These are phyloP conservation scores for Nematodospora valgi DNA, from an alignment of 805 yeast genomes.

Conservation along the genomic window DNA sequence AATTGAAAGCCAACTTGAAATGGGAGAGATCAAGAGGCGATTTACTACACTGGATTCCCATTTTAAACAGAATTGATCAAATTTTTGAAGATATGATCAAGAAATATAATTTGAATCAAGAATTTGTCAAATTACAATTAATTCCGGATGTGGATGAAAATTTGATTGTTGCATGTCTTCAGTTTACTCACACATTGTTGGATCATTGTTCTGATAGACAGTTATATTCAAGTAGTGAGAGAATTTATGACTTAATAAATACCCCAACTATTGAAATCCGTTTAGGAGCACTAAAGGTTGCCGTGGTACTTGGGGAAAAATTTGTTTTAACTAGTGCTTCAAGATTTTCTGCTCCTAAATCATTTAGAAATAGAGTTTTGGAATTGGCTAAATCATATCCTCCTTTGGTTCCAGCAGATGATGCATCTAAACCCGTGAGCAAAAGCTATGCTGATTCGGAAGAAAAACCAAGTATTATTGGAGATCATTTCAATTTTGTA, in stretches of 20 bases:
- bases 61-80: slow-evolving; percentile 71
- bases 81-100: slow-evolving; percentile 53
- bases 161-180: slow-evolving; percentile 49
- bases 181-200: slow-evolving; percentile 60
- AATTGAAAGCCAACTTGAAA: slow-evolving; percentile 32
- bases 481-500: slow-evolving; percentile 43
- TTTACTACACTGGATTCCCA: slow-evolving; percentile 71
- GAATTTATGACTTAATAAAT: slow-evolving; percentile 55
- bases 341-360: slow-evolving; percentile 42
- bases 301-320: slow-evolving; percentile 58
- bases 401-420: slow-evolving; percentile 36
- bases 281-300: slow-evolving; percentile 57
- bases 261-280: slow-evolving; percentile 60
- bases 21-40: slow-evolving; percentile 71
- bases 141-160: slow-evolving; percentile 46
- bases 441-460: slow-evolving; percentile 9
- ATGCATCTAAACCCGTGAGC: slow-evolving; percentile 21
- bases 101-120: slow-evolving; percentile 50
- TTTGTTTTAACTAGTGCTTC: slow-evolving; percentile 45
- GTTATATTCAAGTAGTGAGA: slow-evolving; percentile 63
- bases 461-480: slow-evolving; percentile 23
- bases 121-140: slow-evolving; percentile 43
- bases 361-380: slow-evolving; percentile 44
- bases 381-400: slow-evolving; percentile 56
- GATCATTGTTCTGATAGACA: slow-evolving; percentile 65